A percentile compares a stretch with the other conserved stretches of the same genome.
phyloP scores from a whole-genome alignment of 2,329 filamentous ascomycete genomes.

The Calonectria fujianensis region DNA sequence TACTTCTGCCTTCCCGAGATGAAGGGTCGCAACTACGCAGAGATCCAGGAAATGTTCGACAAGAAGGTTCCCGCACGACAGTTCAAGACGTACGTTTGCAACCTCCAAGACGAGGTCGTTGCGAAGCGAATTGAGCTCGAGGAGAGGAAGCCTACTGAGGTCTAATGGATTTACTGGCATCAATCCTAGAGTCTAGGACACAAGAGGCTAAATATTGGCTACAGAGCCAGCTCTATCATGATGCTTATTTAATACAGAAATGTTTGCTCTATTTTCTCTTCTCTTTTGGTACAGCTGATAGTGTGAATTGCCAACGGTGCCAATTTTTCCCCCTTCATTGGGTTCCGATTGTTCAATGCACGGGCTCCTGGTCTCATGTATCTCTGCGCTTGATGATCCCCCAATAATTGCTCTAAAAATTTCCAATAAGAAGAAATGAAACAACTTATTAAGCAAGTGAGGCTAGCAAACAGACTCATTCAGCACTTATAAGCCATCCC shows the following conservation, averaged over 20 bases:
- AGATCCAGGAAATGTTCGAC: constrained; percentile 46
- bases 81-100: constrained; percentile 42
- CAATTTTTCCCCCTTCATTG: too few relatives aligned
- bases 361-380: background rate
- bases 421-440: background rate
- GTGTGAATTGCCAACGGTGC: background rate
- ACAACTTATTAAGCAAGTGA: background rate
- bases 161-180: background rate
- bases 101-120: constrained; percentile 36
- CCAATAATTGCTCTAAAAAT: background rate
- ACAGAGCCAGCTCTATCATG: background rate
- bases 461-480: background rate
- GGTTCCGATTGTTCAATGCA: background rate
- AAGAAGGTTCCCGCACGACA: constrained; percentile 39
- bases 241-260: background rate
- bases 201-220: background rate
- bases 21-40: constrained; percentile 48
- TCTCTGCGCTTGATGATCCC: background rate
- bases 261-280: background rate
- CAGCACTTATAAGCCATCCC: background rate
- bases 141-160: constrained; percentile 30
- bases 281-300: background rate
- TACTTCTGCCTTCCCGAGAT: constrained; percentile 62
- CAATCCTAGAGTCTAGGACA: background rate
- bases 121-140: constrained; percentile 41